Evolutionary conservation across 2,329 filamentous ascomycete species (phyloP), one percentile per base, ranked within the genome.

Genomic region (Apiospora phragmitis): DNA sequence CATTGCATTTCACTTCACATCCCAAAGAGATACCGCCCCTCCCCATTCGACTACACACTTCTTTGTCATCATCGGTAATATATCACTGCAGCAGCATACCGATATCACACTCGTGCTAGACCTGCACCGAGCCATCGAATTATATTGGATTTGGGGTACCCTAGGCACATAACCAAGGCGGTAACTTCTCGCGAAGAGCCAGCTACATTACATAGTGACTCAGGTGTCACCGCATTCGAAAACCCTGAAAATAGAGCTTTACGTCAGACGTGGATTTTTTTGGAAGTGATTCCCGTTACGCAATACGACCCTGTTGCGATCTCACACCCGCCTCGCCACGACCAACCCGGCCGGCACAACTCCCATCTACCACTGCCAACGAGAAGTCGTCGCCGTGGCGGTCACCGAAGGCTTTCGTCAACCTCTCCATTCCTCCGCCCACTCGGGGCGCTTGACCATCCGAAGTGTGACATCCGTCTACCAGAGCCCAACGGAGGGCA

Each of bases 1-100:
- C 74, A 71, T 65, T 68, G 55, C 55, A 29, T 62, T 62, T 62
- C 55, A 62, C 29, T 62, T 62, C 71, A 74, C 72, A 69, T 72
- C 72, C 70, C 71, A 73, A 72, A 73, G 72, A 73, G 72, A 76
- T 74, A 75, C 76, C 74, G 70, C 67, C 59, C 69, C 69, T 74
- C 71, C 74, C 71, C 71, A 75, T 62, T 62, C 55, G 55, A 62
- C 55, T 62, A 24, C 32, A 62, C 51, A 59, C 51, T 32, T 38
- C 55, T 38, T 62, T 62, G 32, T 62, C 55, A 62, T 62, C 32
- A 62, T 62, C 32, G 55, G 55, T 62, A 62, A 62, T 62, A 62
- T 62, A 62, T 24, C 55, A 38, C 55, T n/a, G 55, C 55, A 32
- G 55, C 55, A 62, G 55, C 55, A 62, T 62, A 62, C 55, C 55